Base-by-base conservation (phyloP, 768 basidiomycete genomes). In the Mycena belliarum region DNA sequence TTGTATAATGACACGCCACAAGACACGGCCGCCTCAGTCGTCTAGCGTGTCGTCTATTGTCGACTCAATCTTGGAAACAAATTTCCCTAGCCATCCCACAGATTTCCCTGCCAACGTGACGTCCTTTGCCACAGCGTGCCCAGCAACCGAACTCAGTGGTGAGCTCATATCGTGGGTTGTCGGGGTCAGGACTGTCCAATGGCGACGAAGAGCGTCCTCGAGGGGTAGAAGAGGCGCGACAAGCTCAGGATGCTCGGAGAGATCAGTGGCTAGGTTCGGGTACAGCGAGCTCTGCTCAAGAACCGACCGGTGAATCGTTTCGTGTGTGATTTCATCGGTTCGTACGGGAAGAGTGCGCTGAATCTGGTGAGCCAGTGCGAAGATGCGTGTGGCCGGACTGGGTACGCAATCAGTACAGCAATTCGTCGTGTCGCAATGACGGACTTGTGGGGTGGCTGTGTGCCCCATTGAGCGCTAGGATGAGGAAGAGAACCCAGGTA, bases 271-370 rank as follows among this genome's bases (percentile, higher is more conserved):
- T 28, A 86, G 61, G 18, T 70, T 63, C 6, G 75, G 69, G 47
- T 68, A 63, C 8, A 78, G 59, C 16, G 65, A 56, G 5, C 59
- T 63, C 61, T 85, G 87, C 33, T 77, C 68, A 35, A 83, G 64
- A 2, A 84, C 85, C 15, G 87, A 88, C 5, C 80, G 72, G 60
- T 89, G 87, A 35, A 88, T 80, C 0, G 68, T 76, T 71, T 90
- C 87, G 46, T 83, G 76, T 0, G 87, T 87, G 4, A 76, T 57
- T 23, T 77, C 64, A 57, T 84, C 68, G 0, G 73, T 69, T 12
- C 61, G 44, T 1, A 72, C 77, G 2, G 87, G 86, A 25, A 86
- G 64, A 23, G 70, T 66, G 21, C 88, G 80, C 54, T 78, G 72
- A 24, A 78, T 74, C 37, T 69, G 73, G 28, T 73, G 63, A 1